phyloP scores from a whole-genome alignment of 1,284 basidiomycete genomes.

The Malassezia japonica region DNA sequence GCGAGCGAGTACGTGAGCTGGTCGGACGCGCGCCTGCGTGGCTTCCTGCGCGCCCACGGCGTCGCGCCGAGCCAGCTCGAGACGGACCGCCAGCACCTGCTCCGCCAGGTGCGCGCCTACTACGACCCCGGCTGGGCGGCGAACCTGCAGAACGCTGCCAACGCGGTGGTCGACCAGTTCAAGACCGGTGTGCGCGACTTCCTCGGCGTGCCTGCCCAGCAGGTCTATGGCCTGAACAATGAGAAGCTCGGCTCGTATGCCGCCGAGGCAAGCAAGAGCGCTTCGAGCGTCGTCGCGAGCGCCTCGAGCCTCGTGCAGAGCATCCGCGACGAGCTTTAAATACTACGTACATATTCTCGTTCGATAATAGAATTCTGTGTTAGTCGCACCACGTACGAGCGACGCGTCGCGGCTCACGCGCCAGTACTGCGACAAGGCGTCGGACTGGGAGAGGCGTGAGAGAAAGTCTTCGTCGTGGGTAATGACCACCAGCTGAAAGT shows the following conservation, averaged over 20 bases:
- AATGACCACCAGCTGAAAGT: conserved; percentile 96
- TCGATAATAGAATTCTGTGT: conserved; percentile 9
- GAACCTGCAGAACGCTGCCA: neutral
- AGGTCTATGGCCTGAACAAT: conserved; percentile 4
- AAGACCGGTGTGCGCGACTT: conserved; percentile 9
- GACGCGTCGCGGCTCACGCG: conserved; percentile 35
- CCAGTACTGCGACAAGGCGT: conserved; percentile 43
- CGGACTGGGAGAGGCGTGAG: conserved; percentile 31
- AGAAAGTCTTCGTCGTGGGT: conserved; percentile 47
- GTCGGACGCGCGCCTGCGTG: conserved; percentile 38
- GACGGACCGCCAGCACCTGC: conserved; percentile 34
- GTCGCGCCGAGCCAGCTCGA: conserved; percentile 29
- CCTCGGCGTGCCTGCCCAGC: conserved; percentile 4
- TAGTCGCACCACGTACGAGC: conserved; percentile 21
- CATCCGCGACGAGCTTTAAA: neutral
- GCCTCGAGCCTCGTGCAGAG: conserved; percentile 2
- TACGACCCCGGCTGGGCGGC: conserved; percentile 22
- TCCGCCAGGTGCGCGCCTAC: conserved; percentile 41
- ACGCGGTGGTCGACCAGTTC: neutral
- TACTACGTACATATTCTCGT: conserved; percentile 7
- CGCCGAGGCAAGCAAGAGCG: conserved; percentile 3
- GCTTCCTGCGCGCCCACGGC: conserved; percentile 33
- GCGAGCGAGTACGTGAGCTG: conserved; percentile 38
- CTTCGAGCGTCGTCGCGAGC: conserved; percentile 1
- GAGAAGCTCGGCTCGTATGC: conserved; percentile 13